Base-by-base conservation (phyloP, 2,329 filamentous ascomycete genomes). In the Tetracladium maxilliforme region DNA sequence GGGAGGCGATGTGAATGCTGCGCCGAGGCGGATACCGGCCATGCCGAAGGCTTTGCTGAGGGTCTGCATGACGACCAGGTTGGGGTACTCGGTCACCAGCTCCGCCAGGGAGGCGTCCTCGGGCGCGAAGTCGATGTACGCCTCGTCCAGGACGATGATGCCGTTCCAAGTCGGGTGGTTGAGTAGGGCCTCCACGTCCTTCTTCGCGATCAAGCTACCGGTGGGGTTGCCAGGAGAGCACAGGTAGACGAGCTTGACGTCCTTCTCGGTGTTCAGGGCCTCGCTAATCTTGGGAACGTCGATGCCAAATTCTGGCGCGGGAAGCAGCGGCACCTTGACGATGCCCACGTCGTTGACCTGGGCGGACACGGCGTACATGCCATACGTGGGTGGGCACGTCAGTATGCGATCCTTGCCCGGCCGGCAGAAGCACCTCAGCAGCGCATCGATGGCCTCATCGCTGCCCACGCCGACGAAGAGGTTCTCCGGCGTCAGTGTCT, bases 1-100 rank as follows among this genome's bases (percentile, higher is more conserved):
- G 6, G 71, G 63, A 0, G 72, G 62, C 7, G 72, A 68, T 5
- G 81, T 68, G 46, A 94, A 98, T 1, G 82, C 83, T 6, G 74
- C 80, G 23, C 90, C 90, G 2, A 98, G 64, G 10, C 90, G 67
- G 45, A 98, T 93, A 25, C 87, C 90, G 4, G 90, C 90, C 43
- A 98, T 68, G 15, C 90, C 90, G 44, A 98, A 98, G 0, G 84
- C 90, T 51, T 98, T 98, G 42, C 81, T 92, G n/a, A 95, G 64
- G 2, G 90, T 98, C 60, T 98, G 90, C 81, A 95, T 83, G 29
- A 98, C 86, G 11, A 94, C 84, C 14, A 98, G 62, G 50, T 98
- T 98, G 25, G 87, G 86, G 70, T 81, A 92, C 43, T 93, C 84
- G 18, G 68, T 62, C 2, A 92, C 86, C 77, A 82, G 92, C 51